Percentiles rank a stretch among this genome's conserved stretches.
phyloP scores from a whole-genome alignment of 768 basidiomycete genomes.

The Leccinum longicurvipes region DNA sequence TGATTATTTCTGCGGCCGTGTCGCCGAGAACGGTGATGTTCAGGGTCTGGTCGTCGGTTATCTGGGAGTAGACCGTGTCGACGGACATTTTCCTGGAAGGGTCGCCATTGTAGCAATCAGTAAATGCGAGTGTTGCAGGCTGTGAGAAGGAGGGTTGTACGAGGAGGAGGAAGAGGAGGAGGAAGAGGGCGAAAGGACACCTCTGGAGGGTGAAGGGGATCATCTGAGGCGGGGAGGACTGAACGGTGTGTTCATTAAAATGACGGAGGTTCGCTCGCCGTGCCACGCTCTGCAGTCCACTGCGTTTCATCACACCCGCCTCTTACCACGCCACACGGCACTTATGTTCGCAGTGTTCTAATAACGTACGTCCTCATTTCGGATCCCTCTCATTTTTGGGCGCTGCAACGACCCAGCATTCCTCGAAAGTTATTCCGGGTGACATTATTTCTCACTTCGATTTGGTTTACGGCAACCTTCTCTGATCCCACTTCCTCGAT shows the following conservation, averaged over 20 bases:
- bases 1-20: conserved; percentile 56
- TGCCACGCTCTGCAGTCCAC: too few relatives aligned
- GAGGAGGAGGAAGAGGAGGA: conserved; percentile 17
- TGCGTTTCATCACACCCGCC: not conserved
- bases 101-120: conserved; percentile 66
- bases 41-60: conserved; percentile 48
- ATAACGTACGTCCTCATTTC: not conserved
- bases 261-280: not conserved
- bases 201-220: not conserved
- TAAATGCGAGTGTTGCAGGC: conserved; percentile 59
- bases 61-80: conserved; percentile 70
- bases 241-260: conserved; percentile 20
- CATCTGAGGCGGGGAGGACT: not conserved
- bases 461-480: not conserved
- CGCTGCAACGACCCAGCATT: too few relatives aligned
- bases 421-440: too few relatives aligned
- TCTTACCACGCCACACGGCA: conserved; percentile 24
- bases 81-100: conserved; percentile 58
- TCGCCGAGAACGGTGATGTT: conserved; percentile 73
- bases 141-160: conserved; percentile 39
- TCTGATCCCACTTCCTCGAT: not conserved
- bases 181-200: conserved; percentile 5
- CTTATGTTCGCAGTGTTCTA: too few relatives aligned
- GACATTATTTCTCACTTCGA: not conserved
- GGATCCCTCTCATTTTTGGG: too few relatives aligned